Base-by-base conservation (phyloP, 2,329 filamentous ascomycete species). In the Aurifilum marmelostoma region DNA sequence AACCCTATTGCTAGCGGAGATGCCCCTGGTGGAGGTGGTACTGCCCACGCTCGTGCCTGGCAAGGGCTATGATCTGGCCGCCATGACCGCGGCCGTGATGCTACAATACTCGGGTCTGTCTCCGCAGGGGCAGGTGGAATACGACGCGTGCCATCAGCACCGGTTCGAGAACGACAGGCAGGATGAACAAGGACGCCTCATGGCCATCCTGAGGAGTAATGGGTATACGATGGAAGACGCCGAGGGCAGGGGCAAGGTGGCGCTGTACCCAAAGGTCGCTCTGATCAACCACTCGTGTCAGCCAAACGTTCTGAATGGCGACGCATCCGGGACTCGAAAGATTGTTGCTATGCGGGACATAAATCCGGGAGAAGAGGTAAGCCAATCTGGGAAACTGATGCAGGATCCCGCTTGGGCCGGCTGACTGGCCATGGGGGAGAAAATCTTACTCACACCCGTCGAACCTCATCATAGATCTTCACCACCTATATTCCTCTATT, bases 231-330 rank as follows among this genome's bases (percentile, higher is more conserved):
- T 75, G 68, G 73, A 71, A 8, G 62, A 66, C 32, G 16, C 63
- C 12, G 18, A 41, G 2, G 63, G 63, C 29, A 47, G 47, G 24
- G 62, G 70, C 1, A 76, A 76, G 1, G 76, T 77, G 0, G 78
- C 75, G 1, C 72, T 81, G 3, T 81, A 79, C 54, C 72, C 74
- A 1, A 67, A 77, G 32, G 75, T 76, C 9, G 72, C 77, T 9
- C 74, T 78, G 34, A 79, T 80, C 75, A 81, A 81, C 64, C 79
- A 81, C 71, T 73, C 72, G 12, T 81, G 79, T 72, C 75, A 74
- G 39, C 77, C 79, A 1, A 81, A 80, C 59, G 77, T 78, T 1
- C 74, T 67, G 66, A 80, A 78, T 63, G 72, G 69, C 24, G 77
- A 69, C 50, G 63, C 63, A 18, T 52, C 47, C 12, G 67, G 63